Evolutionary conservation across 495 filamentous ascomycete genomes (phyloP).

Genomic region (Podospora appendiculata): DNA sequence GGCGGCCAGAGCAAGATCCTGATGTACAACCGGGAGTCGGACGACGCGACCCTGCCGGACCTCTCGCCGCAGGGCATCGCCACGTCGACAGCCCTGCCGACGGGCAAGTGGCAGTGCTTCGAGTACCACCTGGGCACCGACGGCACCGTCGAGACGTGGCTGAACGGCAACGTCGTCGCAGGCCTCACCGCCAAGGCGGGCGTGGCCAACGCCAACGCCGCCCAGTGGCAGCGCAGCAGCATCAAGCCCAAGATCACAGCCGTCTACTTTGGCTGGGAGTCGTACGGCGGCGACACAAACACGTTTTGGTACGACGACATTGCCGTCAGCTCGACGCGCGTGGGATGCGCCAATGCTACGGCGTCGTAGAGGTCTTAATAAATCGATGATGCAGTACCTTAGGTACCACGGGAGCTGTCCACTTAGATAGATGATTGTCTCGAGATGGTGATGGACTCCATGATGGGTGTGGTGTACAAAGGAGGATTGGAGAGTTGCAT

Average conservation of each 20-base stretch:
- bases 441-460: too few relatives aligned
- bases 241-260: constrained; percentile 41
- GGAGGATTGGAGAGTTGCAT: too few relatives aligned
- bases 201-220: constrained; percentile 40
- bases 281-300: constrained; percentile 48
- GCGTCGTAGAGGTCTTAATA: not conserved
- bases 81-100: constrained; percentile 38
- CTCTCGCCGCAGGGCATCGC: constrained; percentile 49
- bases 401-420: too few relatives aligned
- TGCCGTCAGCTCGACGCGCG: constrained; percentile 31
- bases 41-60: constrained; percentile 53
- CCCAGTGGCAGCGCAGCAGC: constrained; percentile 38
- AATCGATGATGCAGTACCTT: not conserved
- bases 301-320: constrained; percentile 55
- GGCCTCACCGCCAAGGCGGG: constrained; percentile 41
- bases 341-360: constrained; percentile 36
- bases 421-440: too few relatives aligned
- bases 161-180: constrained; percentile 39
- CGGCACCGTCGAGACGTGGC: constrained; percentile 50
- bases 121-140: constrained; percentile 50
- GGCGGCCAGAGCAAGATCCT: constrained; percentile 49
- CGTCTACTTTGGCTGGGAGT: constrained; percentile 55
- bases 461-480: too few relatives aligned
- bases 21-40: constrained; percentile 54
- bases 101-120: constrained; percentile 46